Percentiles rank a stretch among this genome's conserved stretches.
Evolutionary conservation across 805 yeast genomes (phyloP).

Genomic region (Wickerhamomyces chaumierensis): DNA sequence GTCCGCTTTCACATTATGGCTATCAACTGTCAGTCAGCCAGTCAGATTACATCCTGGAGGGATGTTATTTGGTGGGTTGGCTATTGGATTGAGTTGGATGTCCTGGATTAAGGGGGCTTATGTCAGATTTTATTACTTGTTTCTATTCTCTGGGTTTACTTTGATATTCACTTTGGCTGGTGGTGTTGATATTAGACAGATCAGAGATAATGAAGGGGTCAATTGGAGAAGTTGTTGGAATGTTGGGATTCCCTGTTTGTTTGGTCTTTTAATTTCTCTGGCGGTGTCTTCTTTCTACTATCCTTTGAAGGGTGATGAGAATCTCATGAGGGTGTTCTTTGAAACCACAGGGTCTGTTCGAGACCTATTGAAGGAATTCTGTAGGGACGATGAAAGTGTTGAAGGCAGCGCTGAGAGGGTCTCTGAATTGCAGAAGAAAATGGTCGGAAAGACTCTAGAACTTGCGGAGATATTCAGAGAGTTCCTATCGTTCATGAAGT

Average conservation of each 20-base stretch:
- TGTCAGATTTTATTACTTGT: conserved; percentile 28
- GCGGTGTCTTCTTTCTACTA: conserved; percentile 22
- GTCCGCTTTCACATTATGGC: conserved; percentile 30
- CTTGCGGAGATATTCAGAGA: conserved; percentile 33
- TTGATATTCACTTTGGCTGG: conserved; percentile 22
- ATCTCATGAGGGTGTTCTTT: conserved; percentile 18
- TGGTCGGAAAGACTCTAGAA: conserved; percentile 21
- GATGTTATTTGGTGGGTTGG: conserved; percentile 29
- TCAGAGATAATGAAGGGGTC: conserved; percentile 17
- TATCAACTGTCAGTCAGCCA: conserved; percentile 29
- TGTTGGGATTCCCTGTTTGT: conserved; percentile 32
- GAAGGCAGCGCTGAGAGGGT: conserved; percentile 11
- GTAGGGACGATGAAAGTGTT: conserved; percentile 2
- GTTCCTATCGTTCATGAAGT: conserved; percentile 27
- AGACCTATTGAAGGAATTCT: conserved; percentile 12
- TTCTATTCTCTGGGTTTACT: conserved; percentile 24
- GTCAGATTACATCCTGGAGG: conserved; percentile 34
- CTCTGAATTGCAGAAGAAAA: conserved; percentile 16
- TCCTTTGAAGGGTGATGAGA: conserved; percentile 31
- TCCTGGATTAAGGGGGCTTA: conserved; percentile 31
- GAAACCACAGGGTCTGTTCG: conserved; percentile 16
- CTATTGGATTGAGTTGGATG: conserved; percentile 25
- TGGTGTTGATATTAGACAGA: conserved; percentile 1
- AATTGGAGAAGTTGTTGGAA: conserved; percentile 29
- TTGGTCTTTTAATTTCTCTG: conserved; percentile 29